phyloP scores from a whole-genome alignment of 2,329 filamentous ascomycete species.

The Stemphylium vesicarium region DNA sequence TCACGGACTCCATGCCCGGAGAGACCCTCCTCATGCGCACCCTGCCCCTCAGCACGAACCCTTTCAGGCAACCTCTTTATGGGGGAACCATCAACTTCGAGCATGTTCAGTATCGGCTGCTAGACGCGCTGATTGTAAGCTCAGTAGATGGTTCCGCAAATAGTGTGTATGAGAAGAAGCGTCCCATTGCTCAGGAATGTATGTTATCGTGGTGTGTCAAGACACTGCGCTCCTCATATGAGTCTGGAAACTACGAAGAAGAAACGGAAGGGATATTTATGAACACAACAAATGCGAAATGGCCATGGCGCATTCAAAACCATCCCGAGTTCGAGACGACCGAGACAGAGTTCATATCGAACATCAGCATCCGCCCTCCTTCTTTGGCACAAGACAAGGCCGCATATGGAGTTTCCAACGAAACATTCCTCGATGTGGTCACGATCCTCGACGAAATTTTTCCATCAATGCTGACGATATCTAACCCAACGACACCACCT shows the following conservation, averaged over 20 bases:
- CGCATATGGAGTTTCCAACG: constrained; percentile 13
- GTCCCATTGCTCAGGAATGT: constrained; percentile 30
- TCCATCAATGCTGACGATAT: constrained; percentile 11
- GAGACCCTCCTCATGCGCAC: constrained; percentile 24
- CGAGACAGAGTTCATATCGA: background rate
- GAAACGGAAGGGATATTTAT: constrained; percentile 7
- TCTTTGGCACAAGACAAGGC: background rate
- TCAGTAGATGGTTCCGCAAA: constrained; percentile 6
- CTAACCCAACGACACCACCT: background rate
- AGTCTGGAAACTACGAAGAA: constrained; percentile 20
- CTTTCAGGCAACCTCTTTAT: constrained; percentile 7
- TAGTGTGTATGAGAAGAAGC: constrained; percentile 15
- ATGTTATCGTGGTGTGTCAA: constrained; percentile 35
- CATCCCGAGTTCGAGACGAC: background rate
- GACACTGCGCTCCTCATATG: constrained; percentile 25
- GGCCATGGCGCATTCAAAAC: constrained; percentile 4
- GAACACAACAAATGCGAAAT: constrained; percentile 5
- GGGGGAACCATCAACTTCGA: constrained; percentile 30
- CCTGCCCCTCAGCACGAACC: constrained; percentile 19
- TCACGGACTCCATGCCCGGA: background rate
- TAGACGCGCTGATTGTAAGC: constrained; percentile 20
- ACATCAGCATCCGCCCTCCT: constrained; percentile 15
- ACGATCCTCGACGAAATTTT: constrained; percentile 14
- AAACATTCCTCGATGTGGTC: background rate
- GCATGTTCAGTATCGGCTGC: constrained; percentile 16